Evolutionary conservation across 2,329 filamentous ascomycete genomes (phyloP), one percentile per base, ranked within the genome.

Genomic region (Apiospora pterosperma): DNA sequence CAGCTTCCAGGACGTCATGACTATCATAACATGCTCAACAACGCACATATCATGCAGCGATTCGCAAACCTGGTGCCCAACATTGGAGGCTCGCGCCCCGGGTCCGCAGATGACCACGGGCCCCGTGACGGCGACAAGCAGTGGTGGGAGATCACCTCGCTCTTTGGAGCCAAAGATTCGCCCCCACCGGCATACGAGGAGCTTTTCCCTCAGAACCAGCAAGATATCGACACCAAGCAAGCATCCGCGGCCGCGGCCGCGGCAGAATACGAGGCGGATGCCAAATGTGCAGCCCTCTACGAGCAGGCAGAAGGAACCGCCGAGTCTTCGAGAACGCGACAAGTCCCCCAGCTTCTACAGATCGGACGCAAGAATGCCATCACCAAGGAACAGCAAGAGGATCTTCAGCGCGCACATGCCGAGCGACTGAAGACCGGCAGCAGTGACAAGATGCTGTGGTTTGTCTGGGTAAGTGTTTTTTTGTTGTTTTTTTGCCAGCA

Each of bases 171-270:
- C 23, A 79, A 78, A 42, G 77, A 85, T 11, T 79, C 82, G 4
- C 81, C 85, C 36, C 91, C 91, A 10, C 92, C 92, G 11, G 86
- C 92, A 0, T 96, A 96, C 69, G 89, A 93, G 62, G 92, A 94
- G 59, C 86, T 96, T 34, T 96, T 88, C 74, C 92, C 91, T 1
- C 79, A 80, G 44, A 76, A 81, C 62, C 79, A 80, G 55, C 76
- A 81, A 63, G 80, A 82, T 55, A 67, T 82, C 19, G 85, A 89
- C 64, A 78, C 77, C 28, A 90, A 90, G 75, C 82, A 85, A 70
- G 79, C 82, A 21, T 85, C 85, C n/a, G 86, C 85, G 1, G 81
- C 82, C 10, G 81, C 81, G 62, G 88, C 88, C 3, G 84, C 84
- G 1, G 84, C 82, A 16, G 88, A 90, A 34, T 82, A 81, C 2